phyloP scores from a whole-genome alignment of 2,329 filamentous ascomycete species.

The Xylariaceae sp. region DNA sequence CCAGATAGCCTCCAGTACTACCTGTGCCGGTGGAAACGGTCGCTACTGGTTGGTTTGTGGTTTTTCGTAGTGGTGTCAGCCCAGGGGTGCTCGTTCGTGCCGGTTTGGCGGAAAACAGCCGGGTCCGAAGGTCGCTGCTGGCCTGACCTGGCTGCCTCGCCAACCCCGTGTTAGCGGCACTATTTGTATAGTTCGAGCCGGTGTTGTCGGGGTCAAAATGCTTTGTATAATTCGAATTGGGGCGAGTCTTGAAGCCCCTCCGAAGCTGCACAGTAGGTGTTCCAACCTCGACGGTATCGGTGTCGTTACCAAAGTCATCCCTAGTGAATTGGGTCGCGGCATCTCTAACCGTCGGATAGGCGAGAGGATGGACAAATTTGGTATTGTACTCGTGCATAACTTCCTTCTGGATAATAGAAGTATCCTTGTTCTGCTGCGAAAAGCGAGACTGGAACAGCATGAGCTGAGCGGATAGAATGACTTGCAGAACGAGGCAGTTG shows the following conservation, averaged over 20 bases:
- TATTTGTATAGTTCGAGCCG: conserved; percentile 36
- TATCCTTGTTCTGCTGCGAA: conserved; percentile 80
- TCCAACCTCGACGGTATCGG: conserved; percentile 46
- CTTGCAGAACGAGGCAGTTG: conserved; percentile 72
- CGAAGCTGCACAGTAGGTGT: conserved; percentile 62
- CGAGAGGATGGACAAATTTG: conserved; percentile 86
- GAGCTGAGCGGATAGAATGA: conserved; percentile 72
- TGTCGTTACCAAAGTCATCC: conserved; percentile 39
- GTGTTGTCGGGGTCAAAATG: conserved; percentile 64
- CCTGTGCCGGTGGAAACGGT: conserved; percentile 26
- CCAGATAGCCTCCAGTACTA: conserved; percentile 65
- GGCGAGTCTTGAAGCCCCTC: conserved; percentile 73
- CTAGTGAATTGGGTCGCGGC: conserved; percentile 73
- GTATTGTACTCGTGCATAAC: conserved; percentile 93
- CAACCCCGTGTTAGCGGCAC: conserved; percentile 38
- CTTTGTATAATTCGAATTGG: conserved; percentile 74
- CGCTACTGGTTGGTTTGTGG: conserved; percentile 21
- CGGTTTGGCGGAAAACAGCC: conserved; percentile 60
- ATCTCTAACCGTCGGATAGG: conserved; percentile 74
- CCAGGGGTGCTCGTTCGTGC: conserved; percentile 69
- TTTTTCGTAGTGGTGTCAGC: conserved; percentile 42
- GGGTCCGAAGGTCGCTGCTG: conserved; percentile 25
- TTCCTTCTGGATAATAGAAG: conserved; percentile 78
- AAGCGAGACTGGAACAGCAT: conserved; percentile 69
- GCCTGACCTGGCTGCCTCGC: conserved; percentile 36